Base-by-base conservation (phyloP, 352 stramenopile genomes). In the Phytophthora aleatoria region DNA sequence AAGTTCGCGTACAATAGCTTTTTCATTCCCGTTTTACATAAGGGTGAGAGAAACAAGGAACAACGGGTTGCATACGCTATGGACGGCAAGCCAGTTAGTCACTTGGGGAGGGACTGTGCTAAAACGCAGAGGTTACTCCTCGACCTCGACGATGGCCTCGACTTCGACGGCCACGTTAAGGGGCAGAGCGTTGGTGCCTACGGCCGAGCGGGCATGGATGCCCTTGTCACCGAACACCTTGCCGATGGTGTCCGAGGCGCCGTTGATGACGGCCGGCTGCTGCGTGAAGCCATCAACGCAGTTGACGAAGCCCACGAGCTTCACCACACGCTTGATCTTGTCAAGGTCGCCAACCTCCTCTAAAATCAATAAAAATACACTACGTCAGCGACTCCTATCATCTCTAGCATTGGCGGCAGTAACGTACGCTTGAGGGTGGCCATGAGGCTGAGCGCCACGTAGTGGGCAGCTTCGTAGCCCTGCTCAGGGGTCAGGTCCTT, bases 121-220 rank as follows among this genome's bases (percentile, higher is more conserved):
- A 26, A 50, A 24, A 55, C 12, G 15, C 13, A 20, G 8, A 31
- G 11, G 24, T 68, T 83, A 89, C 49, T 97, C 77, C 54, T 98
- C 86, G 42, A 99, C 74, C 81, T 99, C 94, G 15, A 98, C 87
- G 61, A 99, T 91, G 57, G 94, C 91, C 79, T 99, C 97, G 33
- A 99, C 91, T 84, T 99, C 97, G 5, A 99, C 96, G 41, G 94
- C 88, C 45, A 99, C 93, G 67, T 98, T 98, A 38, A 99, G 78
- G 42, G 97, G 97, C 51, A 99, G 76, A 13, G 95, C 95, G 73
- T 97, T 99, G 12, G 96, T 98, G 58, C 97, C 97, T 49, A 99
- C 96, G 33, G 97, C 97, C 67, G 91, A 98, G 61, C 97, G 85
- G 24, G 96, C 90, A 70, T 97, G 91, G 41, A 92, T 77, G 43